Evolutionary conservation across 2,329 filamentous ascomycete genomes (phyloP).

Genomic region (Cordyceps militaris): DNA sequence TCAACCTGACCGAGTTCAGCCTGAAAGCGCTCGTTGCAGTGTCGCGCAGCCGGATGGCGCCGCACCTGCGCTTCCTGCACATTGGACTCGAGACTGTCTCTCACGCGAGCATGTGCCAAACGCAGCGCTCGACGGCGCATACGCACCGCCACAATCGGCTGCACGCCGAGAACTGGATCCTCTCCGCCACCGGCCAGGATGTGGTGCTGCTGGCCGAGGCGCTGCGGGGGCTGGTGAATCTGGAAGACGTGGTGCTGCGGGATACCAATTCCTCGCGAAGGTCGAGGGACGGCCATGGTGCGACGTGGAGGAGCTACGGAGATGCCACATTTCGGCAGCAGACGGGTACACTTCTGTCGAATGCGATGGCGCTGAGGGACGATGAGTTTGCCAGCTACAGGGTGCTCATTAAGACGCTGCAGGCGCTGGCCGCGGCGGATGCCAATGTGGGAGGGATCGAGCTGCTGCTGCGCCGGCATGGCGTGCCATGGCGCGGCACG

Average conservation of each 20-base stretch:
- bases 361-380: not conserved
- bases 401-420: constrained; percentile 33
- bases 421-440: constrained; percentile 34
- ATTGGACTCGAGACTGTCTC: constrained; percentile 14
- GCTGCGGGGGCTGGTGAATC: constrained; percentile 45
- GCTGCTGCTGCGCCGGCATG: constrained; percentile 20
- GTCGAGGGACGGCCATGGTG: constrained; percentile 37
- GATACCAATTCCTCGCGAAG: constrained; percentile 48
- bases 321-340: constrained; percentile 23
- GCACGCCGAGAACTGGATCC: constrained; percentile 12
- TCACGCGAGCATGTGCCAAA: constrained; percentile 5
- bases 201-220: constrained; percentile 49
- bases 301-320: constrained; percentile 50
- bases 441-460: constrained; percentile 38
- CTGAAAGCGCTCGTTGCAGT: constrained; percentile 48
- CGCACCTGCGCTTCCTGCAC: constrained; percentile 31
- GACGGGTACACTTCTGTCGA: not conserved
- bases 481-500: constrained; percentile 27
- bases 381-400: not conserved
- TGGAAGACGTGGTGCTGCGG: constrained; percentile 51
- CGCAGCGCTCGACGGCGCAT: not conserved
- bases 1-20: constrained; percentile 54
- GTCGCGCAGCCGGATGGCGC: constrained; percentile 37
- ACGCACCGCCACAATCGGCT: constrained; percentile 1
- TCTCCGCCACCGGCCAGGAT: constrained; percentile 39